phyloP scores from a whole-genome alignment of 2,329 filamentous ascomycete species.

The Penicillium palitans region DNA sequence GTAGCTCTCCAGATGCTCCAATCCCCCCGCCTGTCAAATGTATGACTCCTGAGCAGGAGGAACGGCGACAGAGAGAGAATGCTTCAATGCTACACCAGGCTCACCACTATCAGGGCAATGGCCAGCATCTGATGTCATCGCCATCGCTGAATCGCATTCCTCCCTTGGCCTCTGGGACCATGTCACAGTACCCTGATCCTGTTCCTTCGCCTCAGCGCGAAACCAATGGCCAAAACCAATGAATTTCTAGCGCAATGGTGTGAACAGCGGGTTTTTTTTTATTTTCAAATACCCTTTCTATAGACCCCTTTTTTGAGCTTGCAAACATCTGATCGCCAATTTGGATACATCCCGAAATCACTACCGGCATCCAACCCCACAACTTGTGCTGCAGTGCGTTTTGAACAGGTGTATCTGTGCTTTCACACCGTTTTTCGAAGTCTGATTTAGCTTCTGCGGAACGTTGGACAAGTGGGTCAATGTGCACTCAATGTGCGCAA shows the following conservation, averaged over 20 bases:
- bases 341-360: neutral
- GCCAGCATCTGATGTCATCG: slow-evolving; percentile 34
- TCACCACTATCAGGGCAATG: slow-evolving; percentile 22
- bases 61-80: slow-evolving; percentile 42
- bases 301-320: neutral
- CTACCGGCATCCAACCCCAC: neutral
- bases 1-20: slow-evolving; percentile 44
- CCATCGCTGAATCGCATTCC: slow-evolving; percentile 37
- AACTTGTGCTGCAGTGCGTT: neutral
- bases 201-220: slow-evolving; percentile 22
- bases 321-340: neutral
- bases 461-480: neutral
- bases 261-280: neutral
- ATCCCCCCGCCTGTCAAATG: slow-evolving; percentile 45
- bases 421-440: neutral
- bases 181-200: slow-evolving; percentile 27
- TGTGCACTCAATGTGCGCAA: slow-evolving; percentile 11
- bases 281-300: neutral
- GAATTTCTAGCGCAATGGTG: neutral
- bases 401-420: neutral
- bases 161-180: slow-evolving; percentile 31
- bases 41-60: slow-evolving; percentile 47
- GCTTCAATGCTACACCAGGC: slow-evolving; percentile 29
- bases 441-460: slow-evolving; percentile 13
- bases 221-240: slow-evolving; percentile 11